Percentiles rank a stretch among this genome's conserved stretches.
phyloP scores from a whole-genome alignment of 768 basidiomycete genomes.

The Amanita pseudoporphyria region DNA sequence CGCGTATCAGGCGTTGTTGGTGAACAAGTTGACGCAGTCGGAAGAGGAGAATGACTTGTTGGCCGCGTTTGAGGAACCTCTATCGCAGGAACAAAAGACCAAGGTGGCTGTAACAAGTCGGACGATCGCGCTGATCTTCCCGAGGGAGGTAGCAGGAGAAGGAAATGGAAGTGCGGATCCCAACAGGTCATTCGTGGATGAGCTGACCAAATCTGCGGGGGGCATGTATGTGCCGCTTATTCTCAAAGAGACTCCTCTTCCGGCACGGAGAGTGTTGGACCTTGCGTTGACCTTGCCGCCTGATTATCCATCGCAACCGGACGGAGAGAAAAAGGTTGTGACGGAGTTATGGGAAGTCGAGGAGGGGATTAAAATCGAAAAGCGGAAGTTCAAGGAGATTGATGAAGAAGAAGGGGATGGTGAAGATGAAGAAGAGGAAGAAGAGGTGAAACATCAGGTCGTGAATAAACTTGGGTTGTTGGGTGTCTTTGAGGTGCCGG shows the following conservation, averaged over 20 bases:
- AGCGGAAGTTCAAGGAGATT: slow-evolving; percentile 30
- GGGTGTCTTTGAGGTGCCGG: slow-evolving; percentile 18
- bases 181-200: slow-evolving; percentile 23
- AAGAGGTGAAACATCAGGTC: slow-evolving; percentile 53
- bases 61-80: slow-evolving; percentile 32
- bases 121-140: slow-evolving; percentile 61
- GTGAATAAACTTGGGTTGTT: slow-evolving; percentile 46
- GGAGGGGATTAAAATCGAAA: slow-evolving; percentile 58
- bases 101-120: slow-evolving; percentile 45
- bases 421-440: slow-evolving; percentile 29
- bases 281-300: slow-evolving; percentile 24
- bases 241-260: slow-evolving; percentile 62
- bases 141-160: slow-evolving; percentile 20
- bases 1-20: slow-evolving; percentile 61
- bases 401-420: slow-evolving; percentile 17
- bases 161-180: slow-evolving; percentile 12
- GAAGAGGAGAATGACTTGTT: slow-evolving; percentile 38
- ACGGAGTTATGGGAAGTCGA: slow-evolving; percentile 75
- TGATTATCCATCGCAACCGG: slow-evolving; percentile 27
- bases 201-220: slow-evolving; percentile 27
- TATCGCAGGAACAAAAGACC: slow-evolving; percentile 12
- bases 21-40: slow-evolving; percentile 33
- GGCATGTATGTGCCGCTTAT: slow-evolving; percentile 62
- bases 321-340: slow-evolving; percentile 37
- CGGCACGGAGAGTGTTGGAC: slow-evolving; percentile 48